A percentile compares a stretch with the other conserved stretches of the same genome.
Conservation (phyloP, 495 filamentous ascomycete species). For the Penicillium macrosclerotiorum region DNA sequence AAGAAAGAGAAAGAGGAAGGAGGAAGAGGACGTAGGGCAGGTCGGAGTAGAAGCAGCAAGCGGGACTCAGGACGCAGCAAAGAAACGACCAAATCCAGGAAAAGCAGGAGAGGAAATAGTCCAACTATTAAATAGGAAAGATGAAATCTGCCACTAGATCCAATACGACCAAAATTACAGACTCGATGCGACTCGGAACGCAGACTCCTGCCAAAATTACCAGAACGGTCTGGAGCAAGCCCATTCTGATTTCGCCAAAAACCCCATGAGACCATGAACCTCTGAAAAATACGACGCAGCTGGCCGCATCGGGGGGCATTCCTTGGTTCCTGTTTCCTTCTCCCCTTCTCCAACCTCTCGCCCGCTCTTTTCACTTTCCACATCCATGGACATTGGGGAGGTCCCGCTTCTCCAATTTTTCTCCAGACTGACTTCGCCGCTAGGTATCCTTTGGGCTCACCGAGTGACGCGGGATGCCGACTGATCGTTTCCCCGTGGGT, state of each 20-base stretch:
- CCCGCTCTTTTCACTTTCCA: too few relatives aligned
- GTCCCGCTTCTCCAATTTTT: neutral
- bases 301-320: too few relatives aligned
- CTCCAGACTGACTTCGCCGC: slow-evolving; percentile 13
- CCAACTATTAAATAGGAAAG: slow-evolving; percentile 5
- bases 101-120: neutral
- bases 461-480: slow-evolving; percentile 25
- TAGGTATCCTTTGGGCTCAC: slow-evolving; percentile 14
- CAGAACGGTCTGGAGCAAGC: too few relatives aligned
- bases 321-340: too few relatives aligned
- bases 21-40: neutral
- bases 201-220: too few relatives aligned
- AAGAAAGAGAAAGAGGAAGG: slow-evolving; percentile 15
- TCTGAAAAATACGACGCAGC: too few relatives aligned
- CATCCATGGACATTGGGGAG: too few relatives aligned
- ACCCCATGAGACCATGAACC: too few relatives aligned
- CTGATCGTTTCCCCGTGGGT: slow-evolving; percentile 13
- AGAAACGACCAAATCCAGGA: neutral
- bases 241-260: too few relatives aligned
- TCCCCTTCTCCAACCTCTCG: too few relatives aligned
- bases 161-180: too few relatives aligned
- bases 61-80: neutral
- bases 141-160: slow-evolving; percentile 1
- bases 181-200: too few relatives aligned
- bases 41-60: neutral